phyloP scores from a whole-genome alignment of 306 rosid genomes.

The Psophocarpus tetragonolobus region DNA sequence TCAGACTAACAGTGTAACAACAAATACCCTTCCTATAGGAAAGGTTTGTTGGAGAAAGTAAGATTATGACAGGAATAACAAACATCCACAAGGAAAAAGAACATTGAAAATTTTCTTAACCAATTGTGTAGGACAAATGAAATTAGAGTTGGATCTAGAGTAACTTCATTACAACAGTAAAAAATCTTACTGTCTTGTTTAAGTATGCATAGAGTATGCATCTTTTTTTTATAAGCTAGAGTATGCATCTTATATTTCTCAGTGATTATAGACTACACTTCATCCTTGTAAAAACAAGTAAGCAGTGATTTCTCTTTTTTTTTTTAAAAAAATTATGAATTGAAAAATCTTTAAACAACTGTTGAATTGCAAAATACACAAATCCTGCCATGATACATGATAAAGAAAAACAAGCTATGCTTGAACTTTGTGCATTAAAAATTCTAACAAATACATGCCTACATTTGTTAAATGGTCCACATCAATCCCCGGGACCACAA shows the following conservation, averaged over 20 bases:
- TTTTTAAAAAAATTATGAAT: constrained; percentile 21
- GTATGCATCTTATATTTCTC: neutral
- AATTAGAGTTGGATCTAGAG: neutral
- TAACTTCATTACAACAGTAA: constrained; percentile 2
- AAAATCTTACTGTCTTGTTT: neutral
- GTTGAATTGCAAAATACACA: constrained; percentile 1
- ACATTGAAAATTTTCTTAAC: neutral
- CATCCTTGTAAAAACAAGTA: constrained; percentile 4
- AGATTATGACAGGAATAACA: neutral
- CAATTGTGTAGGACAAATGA: neutral
- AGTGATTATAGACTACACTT: neutral
- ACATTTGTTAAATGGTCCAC: constrained; percentile 41
- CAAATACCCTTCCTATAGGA: neutral
- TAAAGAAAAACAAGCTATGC: constrained; percentile 18
- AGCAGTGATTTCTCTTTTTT: neutral
- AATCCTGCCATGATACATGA: constrained; percentile 31
- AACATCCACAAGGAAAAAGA: neutral
- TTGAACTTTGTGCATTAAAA: constrained; percentile 33
- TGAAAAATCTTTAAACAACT: constrained; percentile 14
- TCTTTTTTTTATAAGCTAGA: too few species aligned
- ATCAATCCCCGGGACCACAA: constrained; percentile 42
- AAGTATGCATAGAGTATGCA: neutral
- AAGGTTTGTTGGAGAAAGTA: neutral
- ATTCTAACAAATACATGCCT: constrained; percentile 4
- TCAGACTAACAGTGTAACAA: neutral